Evolutionary conservation across 176 grass and related monocot genomes (phyloP).

Genomic region (Triticum urartu): DNA sequence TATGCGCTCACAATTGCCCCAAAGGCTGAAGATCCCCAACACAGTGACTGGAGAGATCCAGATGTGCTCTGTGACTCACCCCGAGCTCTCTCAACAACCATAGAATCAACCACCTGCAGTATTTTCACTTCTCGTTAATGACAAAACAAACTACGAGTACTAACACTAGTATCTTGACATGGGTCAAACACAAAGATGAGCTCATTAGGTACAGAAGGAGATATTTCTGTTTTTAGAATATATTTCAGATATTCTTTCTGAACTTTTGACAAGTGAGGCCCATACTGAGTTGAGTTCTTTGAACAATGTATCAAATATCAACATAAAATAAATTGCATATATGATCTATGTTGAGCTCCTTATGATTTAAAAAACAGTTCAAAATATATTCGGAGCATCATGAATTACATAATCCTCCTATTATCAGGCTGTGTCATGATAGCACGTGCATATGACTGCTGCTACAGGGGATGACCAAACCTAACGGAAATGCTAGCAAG

Average conservation of each 20-base stretch:
- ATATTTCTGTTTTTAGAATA: not conserved
- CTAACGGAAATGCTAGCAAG: not conserved
- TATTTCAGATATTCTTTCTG: not conserved
- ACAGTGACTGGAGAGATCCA: conserved; percentile 94
- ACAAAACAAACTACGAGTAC: conserved; percentile 22
- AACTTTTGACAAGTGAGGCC: not conserved
- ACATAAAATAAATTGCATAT: not conserved
- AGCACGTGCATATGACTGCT: not conserved
- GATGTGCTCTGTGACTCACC: conserved; percentile 92
- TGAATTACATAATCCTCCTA: not conserved
- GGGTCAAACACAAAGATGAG: not conserved
- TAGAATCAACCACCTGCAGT: conserved; percentile 88
- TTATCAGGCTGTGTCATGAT: not conserved
- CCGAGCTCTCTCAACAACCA: conserved; percentile 98
- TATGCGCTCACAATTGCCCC: conserved; percentile 92
- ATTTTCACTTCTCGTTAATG: conserved; percentile 6
- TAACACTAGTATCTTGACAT: conserved; percentile 2
- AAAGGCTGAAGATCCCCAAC: conserved; percentile 95
- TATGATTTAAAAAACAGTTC: conserved; percentile 10
- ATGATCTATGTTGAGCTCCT: not conserved
- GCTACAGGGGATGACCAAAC: not conserved
- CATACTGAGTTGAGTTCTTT: not conserved
- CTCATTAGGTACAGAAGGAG: not conserved
- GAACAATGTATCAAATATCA: not conserved
- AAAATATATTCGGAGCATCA: not conserved